Evolutionary conservation across 495 filamentous ascomycete species (phyloP).

Genomic region (Parachaetomium inaequale): DNA sequence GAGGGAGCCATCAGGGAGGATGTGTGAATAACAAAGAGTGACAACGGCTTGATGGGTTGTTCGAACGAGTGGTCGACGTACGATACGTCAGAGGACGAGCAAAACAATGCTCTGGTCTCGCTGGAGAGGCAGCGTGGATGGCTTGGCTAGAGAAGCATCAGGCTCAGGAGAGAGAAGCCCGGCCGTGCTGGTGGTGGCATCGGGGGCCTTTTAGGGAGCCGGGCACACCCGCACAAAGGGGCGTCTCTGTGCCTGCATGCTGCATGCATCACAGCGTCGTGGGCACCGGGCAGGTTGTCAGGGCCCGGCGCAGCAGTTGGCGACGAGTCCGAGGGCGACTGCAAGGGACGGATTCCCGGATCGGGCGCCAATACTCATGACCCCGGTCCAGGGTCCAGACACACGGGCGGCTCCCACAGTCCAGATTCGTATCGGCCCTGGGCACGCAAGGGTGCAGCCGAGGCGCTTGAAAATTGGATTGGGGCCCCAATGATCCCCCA

Average conservation of each 20-base stretch:
- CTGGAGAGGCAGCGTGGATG: slow-evolving; percentile 26
- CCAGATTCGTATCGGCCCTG: slow-evolving; percentile 12
- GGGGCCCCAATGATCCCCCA: not conserved
- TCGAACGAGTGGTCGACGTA: slow-evolving; percentile 46
- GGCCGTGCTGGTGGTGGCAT: slow-evolving; percentile 6
- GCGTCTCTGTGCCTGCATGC: not conserved
- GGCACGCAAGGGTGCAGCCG: not conserved
- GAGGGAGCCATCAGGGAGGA: slow-evolving; percentile 43
- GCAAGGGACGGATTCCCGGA: not conserved
- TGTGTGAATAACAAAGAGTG: slow-evolving; percentile 16
- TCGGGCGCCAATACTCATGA: slow-evolving; percentile 8
- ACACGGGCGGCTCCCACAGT: not conserved
- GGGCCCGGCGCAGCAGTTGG: not conserved
- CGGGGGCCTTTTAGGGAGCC: slow-evolving; percentile 6
- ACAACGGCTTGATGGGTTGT: slow-evolving; percentile 4
- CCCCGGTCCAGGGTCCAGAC: not conserved
- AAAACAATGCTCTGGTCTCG: slow-evolving; percentile 33
- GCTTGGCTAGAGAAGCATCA: slow-evolving; percentile 23
- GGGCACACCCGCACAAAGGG: not conserved
- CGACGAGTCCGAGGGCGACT: not conserved
- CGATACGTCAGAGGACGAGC: slow-evolving; percentile 48
- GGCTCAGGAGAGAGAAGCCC: slow-evolving; percentile 18
- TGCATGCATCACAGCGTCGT: not conserved
- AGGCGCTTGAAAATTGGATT: slow-evolving; percentile 2
- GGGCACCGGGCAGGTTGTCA: not conserved